Evolutionary conservation across 495 filamentous ascomycete species (phyloP).

Genomic region (Lophium mytilinum): DNA sequence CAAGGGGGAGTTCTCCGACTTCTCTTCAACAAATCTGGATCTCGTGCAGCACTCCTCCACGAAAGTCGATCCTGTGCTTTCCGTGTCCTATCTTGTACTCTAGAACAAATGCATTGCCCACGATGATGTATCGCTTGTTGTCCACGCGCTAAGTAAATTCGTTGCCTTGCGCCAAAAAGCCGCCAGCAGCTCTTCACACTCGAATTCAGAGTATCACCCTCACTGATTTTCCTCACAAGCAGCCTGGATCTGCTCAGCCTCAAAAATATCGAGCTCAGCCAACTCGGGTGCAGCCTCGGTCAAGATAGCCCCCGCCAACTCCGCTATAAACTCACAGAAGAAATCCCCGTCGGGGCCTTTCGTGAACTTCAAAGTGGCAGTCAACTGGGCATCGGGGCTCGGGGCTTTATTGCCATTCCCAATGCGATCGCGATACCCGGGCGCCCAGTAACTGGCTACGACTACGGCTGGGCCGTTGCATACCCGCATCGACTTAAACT

Average conservation of each 20-base stretch:
- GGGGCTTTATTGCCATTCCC: background rate
- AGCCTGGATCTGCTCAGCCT: background rate
- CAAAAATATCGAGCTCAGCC: background rate
- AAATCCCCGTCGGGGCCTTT: background rate
- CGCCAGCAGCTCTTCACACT: no score
- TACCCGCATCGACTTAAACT: background rate
- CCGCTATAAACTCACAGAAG: background rate
- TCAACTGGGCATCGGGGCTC: slow-evolving; percentile 1
- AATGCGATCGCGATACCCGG: background rate
- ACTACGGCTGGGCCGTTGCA: background rate
- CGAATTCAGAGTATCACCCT: no score
- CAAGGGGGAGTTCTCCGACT: no score
- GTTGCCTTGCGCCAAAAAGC: no score
- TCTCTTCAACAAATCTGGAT: no score
- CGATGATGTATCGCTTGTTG: no score
- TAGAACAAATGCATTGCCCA: no score
- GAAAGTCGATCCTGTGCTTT: no score
- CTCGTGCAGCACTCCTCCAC: no score
- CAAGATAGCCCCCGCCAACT: background rate
- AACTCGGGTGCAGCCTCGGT: background rate
- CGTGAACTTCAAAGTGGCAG: background rate
- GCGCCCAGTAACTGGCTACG: slow-evolving; percentile 1
- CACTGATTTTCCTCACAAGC: no score
- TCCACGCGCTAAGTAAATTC: no score
- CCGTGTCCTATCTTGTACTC: no score